A percentile compares a stretch with the other conserved stretches of the same genome.
phyloP scores from a whole-genome alignment of 805 yeast genomes.

The Saccharomycopsis fermentans region DNA sequence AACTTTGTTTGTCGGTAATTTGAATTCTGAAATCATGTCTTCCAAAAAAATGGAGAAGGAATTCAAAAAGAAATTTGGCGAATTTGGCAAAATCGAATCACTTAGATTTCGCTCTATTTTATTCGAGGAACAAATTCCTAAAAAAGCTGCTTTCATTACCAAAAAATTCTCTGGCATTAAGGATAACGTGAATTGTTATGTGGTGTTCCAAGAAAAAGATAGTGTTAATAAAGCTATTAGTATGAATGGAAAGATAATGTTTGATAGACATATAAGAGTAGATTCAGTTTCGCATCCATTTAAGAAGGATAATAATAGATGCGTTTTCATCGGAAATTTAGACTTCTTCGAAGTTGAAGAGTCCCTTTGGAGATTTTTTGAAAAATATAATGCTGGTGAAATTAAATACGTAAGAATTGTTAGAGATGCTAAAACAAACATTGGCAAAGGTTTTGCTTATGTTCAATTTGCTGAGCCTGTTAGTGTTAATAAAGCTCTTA shows the following conservation, averaged over 20 bases:
- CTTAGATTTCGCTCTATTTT: conserved; percentile 89
- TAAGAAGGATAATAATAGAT: conserved; percentile 70
- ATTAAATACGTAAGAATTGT: conserved; percentile 85
- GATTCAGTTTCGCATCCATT: conserved; percentile 92
- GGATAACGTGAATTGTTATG: conserved; percentile 79
- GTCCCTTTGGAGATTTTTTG: conserved; percentile 74
- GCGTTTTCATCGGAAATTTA: conserved; percentile 86
- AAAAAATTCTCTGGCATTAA: conserved; percentile 68
- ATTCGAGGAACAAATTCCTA: conserved; percentile 76
- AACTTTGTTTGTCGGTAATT: conserved; percentile 83
- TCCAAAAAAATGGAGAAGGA: conserved; percentile 49
- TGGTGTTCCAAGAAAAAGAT: conserved; percentile 56
- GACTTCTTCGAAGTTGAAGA: conserved; percentile 93
- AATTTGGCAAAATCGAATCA: conserved; percentile 44
- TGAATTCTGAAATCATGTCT: conserved; percentile 54
- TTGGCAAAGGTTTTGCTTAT: conserved; percentile 96
- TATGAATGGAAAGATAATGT: conserved; percentile 60
- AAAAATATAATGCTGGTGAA: conserved; percentile 36
- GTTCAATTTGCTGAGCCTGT: conserved; percentile 75
- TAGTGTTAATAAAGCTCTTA: conserved; percentile 70
- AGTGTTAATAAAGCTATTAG: conserved; percentile 32
- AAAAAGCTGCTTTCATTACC: conserved; percentile 77
- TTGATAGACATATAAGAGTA: conserved; percentile 71
- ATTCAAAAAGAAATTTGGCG: conserved; percentile 54
- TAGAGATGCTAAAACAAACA: conserved; percentile 85